Base-by-base conservation (phyloP, 306 rosid genomes). In the Vigna mungo region DNA sequence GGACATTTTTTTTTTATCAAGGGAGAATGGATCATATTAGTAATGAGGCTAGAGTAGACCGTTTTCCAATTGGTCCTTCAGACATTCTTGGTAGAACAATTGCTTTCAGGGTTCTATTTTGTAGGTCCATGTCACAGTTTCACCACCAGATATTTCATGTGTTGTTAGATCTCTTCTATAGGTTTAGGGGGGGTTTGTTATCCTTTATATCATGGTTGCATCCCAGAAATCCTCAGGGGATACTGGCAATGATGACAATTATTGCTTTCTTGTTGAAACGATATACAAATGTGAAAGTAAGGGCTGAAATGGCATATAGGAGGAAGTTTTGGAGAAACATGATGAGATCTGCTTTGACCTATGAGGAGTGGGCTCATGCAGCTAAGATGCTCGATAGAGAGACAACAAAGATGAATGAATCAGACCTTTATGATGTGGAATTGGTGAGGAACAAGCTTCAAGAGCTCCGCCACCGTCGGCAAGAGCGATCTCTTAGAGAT, bases 321-420 rank as follows among this genome's bases (percentile, higher is more conserved):
- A 89, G 99, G 78, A 92, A 92, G 25, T 92, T 95, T 71, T 95
- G 99, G 99, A 88, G 92, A 80, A 95, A 95, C 41, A 86, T 95
- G 97, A 95, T 95, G 97, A 88, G 92, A 82, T 18, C 90, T 73
- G 99, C 99, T 5, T 84, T 92, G 90, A 87, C 92, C 27, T 92
- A 95, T 55, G 99, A 95, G 88, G 99, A 95, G 80, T 95, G 99
- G 99, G 96, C 97, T 82, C 96, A 95, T 87, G 99, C 92, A 66
- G 99, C 99, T 72, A 95, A 87, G 88, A 95, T 95, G 99, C 96
- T 95, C 81, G 97, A 95, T 81, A 92, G 88, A 39, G 93, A 88
- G 84, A 88, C 99, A 65, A 91, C 91, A 5, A 95, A 75, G 84
- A 77, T 92, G 97, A 92, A 89, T 70, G 99, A 95, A 73, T 89